Evolutionary conservation across 2,329 filamentous ascomycete species (phyloP), one percentile per base, ranked within the genome.

Genomic region (Cladosporium sp.): DNA sequence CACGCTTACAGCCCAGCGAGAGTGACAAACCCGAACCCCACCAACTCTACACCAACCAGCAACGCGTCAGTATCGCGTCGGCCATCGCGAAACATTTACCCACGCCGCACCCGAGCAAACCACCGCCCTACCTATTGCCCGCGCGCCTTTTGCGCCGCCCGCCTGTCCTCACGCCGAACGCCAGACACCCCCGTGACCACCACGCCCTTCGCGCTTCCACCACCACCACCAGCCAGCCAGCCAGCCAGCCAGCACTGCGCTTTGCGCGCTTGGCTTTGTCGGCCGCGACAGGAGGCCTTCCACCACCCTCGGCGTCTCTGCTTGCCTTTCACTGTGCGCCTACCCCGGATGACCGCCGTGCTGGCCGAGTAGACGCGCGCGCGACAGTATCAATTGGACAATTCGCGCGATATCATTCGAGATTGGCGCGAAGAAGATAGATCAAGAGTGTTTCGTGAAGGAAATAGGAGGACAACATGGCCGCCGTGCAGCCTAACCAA

Each of bases 401-500:
- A 33, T 33, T 55, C 28, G 52, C 52, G 60, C 61, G 50, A 37
- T 23, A 53, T 53, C 61, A 55, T 23, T 26, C 31, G 49, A 61
- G 49, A 26, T 62, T 49, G 49, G 49, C 60, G 33, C 58, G 40
- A 40, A 37, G 10, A 62, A 21, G 49, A 55, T 28, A 62, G 29
- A 62, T 23, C 16, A 29, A n/a, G 26, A 21, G 18, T 44, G 33
- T 33, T 35, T 62, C 60, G 28, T n/a, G 28, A 16, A 21, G 18
- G 16, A 40, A 33, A n/a, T 12, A 53, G 31, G 14, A 53, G 18
- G 44, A 44, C 26, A 67, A 31, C 21, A 69, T 68, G 64, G 67
- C 64, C 7, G 66, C 67, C 31, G 66, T 69, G n/a, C 67, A 69
- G 65, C 65, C 67, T 14, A 62, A 64, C 21, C 64, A 65, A 33